Evolutionary conservation across 1,284 basidiomycete genomes (phyloP).

Genomic region (Baeospora myosura): DNA sequence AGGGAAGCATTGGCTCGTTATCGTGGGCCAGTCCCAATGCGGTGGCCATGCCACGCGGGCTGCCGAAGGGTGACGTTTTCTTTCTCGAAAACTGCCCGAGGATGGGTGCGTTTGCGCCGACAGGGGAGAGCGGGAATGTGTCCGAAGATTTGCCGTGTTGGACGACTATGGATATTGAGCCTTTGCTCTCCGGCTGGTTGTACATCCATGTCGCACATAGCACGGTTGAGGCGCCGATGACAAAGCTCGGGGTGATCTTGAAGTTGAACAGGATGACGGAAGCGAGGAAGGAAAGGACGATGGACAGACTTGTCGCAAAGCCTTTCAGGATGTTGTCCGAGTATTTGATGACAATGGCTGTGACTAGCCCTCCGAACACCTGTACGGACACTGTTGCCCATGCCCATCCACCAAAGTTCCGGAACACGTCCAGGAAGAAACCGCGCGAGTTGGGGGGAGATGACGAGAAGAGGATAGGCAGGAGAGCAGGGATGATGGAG

Average conservation of each 20-base stretch:
- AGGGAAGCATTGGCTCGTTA: conserved; percentile 7
- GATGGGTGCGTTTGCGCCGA: conserved; percentile 47
- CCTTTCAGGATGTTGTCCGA: conserved; percentile 91
- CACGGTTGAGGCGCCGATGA: conserved; percentile 80
- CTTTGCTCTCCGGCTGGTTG: conserved; percentile 57
- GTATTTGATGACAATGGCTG: conserved; percentile 85
- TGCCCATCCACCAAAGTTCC: conserved; percentile 86
- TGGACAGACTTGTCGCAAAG: conserved; percentile 90
- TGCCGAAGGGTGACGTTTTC: conserved; percentile 47
- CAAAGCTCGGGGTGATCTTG: conserved; percentile 78
- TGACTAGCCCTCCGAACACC: conserved; percentile 88
- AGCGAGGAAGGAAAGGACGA: conserved; percentile 90
- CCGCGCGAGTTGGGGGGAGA: conserved; percentile 29
- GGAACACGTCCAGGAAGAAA: conserved; percentile 48
- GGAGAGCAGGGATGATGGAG: conserved; percentile 77
- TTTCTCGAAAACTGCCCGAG: conserved; percentile 44
- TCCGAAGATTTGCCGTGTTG: conserved; percentile 23
- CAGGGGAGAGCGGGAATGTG: conserved; percentile 45
- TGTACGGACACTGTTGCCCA: conserved; percentile 88
- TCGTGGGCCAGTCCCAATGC: conserved; percentile 29
- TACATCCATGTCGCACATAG: conserved; percentile 86
- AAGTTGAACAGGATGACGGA: conserved; percentile 88
- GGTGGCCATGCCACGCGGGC: conserved; percentile 38
- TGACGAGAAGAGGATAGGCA: conserved; percentile 56
- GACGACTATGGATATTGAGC: conserved; percentile 32